Evolutionary conservation across 768 basidiomycete genomes (phyloP), one percentile per base, ranked within the genome.

Genomic region (Tubosaeta sp.): DNA sequence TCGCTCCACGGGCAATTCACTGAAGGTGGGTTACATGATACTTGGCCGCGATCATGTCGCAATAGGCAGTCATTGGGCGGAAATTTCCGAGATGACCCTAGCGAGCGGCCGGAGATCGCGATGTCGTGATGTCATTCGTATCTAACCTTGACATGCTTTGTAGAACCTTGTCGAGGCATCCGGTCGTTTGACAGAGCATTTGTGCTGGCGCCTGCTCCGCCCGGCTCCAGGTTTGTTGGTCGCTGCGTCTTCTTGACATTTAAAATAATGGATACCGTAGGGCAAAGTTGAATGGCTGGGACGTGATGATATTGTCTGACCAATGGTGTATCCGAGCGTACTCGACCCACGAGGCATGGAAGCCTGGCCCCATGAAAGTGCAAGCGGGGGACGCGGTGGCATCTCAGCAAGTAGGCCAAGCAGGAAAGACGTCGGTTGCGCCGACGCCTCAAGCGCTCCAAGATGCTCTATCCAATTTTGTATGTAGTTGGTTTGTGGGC

Each of bases 101-200:
- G 31, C 49, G 9, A 37, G 29, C 48, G 51, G 57, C 17, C 35
- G 52, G 27, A 35, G 45, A 35, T 32, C 38, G 25, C 13, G 17
- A 34, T 51, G 22, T 48, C 26, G 43, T 60, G 58, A 61, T 55
- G 50, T 58, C 49, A 59, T 55, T 33, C 22, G 10, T 55, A 47
- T 32, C 64, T 68, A 32, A 70, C 55, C 33, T 48, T 53, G 17
- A 38, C 34, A 27, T 58, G 33, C 53, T 53, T 56, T 17, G 44
- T 53, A 89, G 86, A 80, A 58, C 85, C 86, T 26, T 75, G 83
- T 9, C 81, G 82, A 49, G 94, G 93, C 11, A 72, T 92, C 22
- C 82, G 95, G 43, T 95, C 94, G 19, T 99, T 99, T 70, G 93
- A 97, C 66, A 80, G 97, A 52, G 85, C 91, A 0, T 95, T 98